Conservation (phyloP, 441 rosid species). For the Sinapis alba region DNA sequence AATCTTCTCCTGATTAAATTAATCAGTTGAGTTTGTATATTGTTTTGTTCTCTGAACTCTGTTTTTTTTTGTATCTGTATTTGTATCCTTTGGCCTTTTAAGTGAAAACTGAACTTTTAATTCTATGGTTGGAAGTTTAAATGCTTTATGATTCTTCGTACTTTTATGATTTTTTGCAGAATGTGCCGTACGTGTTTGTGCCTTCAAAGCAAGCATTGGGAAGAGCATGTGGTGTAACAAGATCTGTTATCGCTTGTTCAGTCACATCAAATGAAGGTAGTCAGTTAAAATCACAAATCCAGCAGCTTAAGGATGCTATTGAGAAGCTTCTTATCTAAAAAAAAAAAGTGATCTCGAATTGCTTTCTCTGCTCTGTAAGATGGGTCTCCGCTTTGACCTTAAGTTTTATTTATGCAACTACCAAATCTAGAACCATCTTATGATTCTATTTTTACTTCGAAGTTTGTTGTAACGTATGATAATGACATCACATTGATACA, state of each 20-base stretch:
- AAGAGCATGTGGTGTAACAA: constrained; percentile 94
- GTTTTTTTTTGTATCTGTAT: no score
- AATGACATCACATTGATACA: neutral
- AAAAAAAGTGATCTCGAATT: neutral
- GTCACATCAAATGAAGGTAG: constrained; percentile 89
- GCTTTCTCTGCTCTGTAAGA: constrained; percentile 76
- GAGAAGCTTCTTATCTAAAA: constrained; percentile 52
- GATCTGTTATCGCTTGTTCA: constrained; percentile 89
- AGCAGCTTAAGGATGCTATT: constrained; percentile 92
- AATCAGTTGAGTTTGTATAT: neutral
- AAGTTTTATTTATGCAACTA: constrained; percentile 31
- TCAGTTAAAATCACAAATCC: constrained; percentile 83
- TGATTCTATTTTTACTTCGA: neutral
- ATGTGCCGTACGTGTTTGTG: constrained; percentile 94
- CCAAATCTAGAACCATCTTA: constrained; percentile 25
- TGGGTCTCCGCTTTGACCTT: constrained; percentile 94
- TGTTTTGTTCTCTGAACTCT: neutral
- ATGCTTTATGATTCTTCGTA: neutral
- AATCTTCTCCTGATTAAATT: neutral
- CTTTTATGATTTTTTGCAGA: constrained; percentile 47
- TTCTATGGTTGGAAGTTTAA: neutral
- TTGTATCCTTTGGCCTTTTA: neutral
- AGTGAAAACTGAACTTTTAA: neutral
- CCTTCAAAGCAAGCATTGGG: constrained; percentile 97
- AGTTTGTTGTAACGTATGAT: constrained; percentile 20